phyloP scores from a whole-genome alignment of 331 rosid species.

The Quercus lobata region DNA sequence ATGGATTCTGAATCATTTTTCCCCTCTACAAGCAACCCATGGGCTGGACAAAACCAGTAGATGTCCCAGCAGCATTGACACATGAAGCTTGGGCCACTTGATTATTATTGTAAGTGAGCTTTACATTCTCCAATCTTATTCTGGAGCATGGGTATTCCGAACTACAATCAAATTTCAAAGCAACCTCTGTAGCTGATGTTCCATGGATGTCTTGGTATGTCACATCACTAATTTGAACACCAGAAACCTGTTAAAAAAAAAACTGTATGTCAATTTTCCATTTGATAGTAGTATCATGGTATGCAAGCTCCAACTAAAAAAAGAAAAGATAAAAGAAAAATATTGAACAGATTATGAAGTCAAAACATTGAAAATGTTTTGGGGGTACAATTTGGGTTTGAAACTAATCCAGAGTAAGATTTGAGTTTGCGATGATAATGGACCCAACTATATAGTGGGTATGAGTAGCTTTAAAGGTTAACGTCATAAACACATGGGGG shows the following conservation, averaged over 20 bases:
- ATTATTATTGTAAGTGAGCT: constrained; percentile 31
- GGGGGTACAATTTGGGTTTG: no score
- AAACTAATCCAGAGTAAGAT: no score
- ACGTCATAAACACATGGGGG: no score
- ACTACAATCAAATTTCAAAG: constrained; percentile 50
- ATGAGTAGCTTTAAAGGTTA: no score
- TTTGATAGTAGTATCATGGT: no score
- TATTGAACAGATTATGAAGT: no score
- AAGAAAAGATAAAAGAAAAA: no score
- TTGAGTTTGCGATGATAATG: no score
- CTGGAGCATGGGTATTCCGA: constrained; percentile 29
- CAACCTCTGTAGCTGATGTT: constrained; percentile 42
- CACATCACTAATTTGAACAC: constrained; percentile 21
- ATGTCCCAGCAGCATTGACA: constrained; percentile 27
- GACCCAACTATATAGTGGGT: no score
- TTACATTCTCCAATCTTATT: constrained; percentile 44
- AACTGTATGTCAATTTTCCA: background rate
- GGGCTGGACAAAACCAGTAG: constrained; percentile 33
- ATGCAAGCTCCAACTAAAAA: no score
- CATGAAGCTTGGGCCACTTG: constrained; percentile 33
- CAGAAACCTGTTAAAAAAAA: constrained; percentile 11
- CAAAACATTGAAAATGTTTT: no score
- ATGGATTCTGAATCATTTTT: background rate
- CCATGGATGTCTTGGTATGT: constrained; percentile 42
- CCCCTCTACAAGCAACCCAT: constrained; percentile 13